Evolutionary conservation across 78 protist species (phyloP), one percentile per base, ranked within the genome.

Genomic region (Dictyostelium firmibasis): DNA sequence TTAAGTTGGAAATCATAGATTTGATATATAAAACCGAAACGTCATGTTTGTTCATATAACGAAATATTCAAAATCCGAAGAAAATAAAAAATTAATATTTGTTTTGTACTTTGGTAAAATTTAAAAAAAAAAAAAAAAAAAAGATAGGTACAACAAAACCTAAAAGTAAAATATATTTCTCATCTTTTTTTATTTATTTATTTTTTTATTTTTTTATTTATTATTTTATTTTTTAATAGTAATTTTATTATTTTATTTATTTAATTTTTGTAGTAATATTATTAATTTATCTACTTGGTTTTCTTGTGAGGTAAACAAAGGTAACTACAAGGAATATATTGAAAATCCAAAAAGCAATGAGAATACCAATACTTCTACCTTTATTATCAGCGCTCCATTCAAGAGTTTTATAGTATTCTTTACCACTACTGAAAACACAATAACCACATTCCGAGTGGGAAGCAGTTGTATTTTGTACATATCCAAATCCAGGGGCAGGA

Each of bases 321-420:
- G 18, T 36, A 20, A 43, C n/a, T n/a, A 85, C 72, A 0, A 86
- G 25, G 11, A 76, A n/a, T 4, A 74, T 27, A n/a, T 92, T 92
- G 72, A 91, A 92, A 25, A 83, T 64, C 76, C 53, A 74, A 74
- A 31, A 74, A 8, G 79, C 89, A 29, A 50, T 20, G n/a, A 85
- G 31, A 76, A 92, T 92, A 36, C 91, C 96, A 47, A 92, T 83
- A 25, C 47, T 78, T 27, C 91, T 23, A 88, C 96, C 84, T 83
- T 89, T 67, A 47, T 92, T 60, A 2, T 72, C 75, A 43, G 23
- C 23, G 9, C 10, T 1, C 96, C 96, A 92, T 8, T 62, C 83
- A 11, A 83, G 60, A 72, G 38, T 74, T 11, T 82, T 23, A 47
- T 82, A 83, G 72, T 85, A 84, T 29, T 92, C 91, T 2, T 81